Percentiles rank a stretch among this genome's conserved stretches.
These are phyloP conservation scores for Hibiscus syriacus DNA, from an alignment of 345 rosid genomes.

Conservation along the genomic window DNA sequence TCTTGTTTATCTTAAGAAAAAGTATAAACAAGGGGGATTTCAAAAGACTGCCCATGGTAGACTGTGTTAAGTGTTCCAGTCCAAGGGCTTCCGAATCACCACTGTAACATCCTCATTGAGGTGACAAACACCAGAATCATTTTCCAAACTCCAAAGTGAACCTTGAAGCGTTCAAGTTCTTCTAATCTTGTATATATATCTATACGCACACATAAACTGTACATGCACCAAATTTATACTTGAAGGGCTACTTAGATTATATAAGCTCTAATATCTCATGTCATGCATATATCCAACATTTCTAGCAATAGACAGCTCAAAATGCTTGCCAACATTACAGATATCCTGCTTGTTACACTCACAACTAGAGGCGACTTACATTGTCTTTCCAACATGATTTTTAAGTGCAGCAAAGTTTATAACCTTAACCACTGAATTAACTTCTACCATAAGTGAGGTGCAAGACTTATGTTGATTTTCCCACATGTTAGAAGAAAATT, in stretches of 20 bases:
- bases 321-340: background rate
- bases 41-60: background rate
- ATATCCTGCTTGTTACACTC: background rate
- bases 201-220: background rate
- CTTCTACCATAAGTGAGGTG: background rate
- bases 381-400: background rate
- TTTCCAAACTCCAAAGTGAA: background rate
- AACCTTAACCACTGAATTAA: background rate
- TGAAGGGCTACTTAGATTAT: background rate
- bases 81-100: background rate
- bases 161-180: background rate
- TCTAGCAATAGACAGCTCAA: background rate
- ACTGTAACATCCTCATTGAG: background rate
- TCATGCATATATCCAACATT: background rate
- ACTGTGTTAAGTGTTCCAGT: background rate
- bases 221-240: background rate
- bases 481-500: no score
- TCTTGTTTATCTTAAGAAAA: background rate
- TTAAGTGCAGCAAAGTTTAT: no score
- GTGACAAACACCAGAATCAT: background rate
- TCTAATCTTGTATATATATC: background rate
- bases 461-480: no score
- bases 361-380: background rate
- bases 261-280: background rate
- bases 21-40: background rate